Evolutionary conservation across 1,284 basidiomycete genomes (phyloP).

Genomic region (Cutaneotrichosporon sp.): DNA sequence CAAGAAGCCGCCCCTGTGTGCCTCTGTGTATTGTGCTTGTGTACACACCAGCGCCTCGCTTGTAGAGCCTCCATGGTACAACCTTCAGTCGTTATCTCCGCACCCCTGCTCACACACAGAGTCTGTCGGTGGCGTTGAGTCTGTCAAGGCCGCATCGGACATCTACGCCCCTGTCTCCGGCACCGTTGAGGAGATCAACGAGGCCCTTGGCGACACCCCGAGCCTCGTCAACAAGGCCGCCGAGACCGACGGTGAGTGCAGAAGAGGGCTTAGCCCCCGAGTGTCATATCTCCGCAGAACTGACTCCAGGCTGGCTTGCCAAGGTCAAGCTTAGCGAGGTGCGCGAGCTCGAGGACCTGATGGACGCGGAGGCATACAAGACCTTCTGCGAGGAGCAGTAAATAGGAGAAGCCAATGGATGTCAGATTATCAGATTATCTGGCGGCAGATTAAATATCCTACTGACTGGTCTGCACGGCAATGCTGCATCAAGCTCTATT

Average conservation of each 20-base stretch:
- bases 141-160: slow-evolving; percentile 95
- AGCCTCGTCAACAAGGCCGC: slow-evolving; percentile 85
- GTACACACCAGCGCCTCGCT: no score
- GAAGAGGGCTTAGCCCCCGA: no score
- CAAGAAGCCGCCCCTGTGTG: no score
- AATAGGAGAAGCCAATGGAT: background rate
- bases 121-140: slow-evolving; percentile 91
- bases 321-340: slow-evolving; percentile 80
- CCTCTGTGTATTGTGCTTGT: no score
- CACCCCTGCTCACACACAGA: slow-evolving; percentile 54
- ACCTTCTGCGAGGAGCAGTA: slow-evolving; percentile 57
- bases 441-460: no score
- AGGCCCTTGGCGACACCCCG: slow-evolving; percentile 63
- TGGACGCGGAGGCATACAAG: slow-evolving; percentile 75
- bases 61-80: no score
- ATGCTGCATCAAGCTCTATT: background rate
- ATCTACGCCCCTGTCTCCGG: slow-evolving; percentile 95
- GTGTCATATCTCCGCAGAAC: no score
- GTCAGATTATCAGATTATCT: background rate
- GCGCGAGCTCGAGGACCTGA: slow-evolving; percentile 67
- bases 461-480: no score
- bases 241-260: slow-evolving; percentile 69
- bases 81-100: no score
- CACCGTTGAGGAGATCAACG: slow-evolving; percentile 73
- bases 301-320: slow-evolving; percentile 45